These are phyloP conservation scores for Umbelopsis isabellina DNA, from an alignment of 192 early-diverging fungal species.

Conservation along the genomic window DNA sequence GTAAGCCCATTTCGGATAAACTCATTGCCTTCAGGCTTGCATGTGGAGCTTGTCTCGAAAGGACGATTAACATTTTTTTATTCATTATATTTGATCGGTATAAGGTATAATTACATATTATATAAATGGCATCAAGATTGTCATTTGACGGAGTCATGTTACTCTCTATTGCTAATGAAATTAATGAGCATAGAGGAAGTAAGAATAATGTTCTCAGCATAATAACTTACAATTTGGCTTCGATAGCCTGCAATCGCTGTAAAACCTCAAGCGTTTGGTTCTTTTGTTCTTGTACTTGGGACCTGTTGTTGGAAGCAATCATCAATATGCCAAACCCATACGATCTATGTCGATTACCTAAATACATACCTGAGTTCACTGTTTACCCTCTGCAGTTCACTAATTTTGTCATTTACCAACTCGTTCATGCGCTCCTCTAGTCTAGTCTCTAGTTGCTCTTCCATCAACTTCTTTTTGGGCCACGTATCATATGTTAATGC, in stretches of 20 bases:
- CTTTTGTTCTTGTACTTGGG: background rate
- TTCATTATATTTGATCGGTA: background rate
- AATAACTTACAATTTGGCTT: conserved; percentile 31
- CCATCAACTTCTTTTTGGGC: conserved; percentile 19
- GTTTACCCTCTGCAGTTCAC: conserved; percentile 21
- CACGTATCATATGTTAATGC: background rate
- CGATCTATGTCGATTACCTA: background rate
- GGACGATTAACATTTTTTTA: too few species aligned
- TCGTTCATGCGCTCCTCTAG: conserved; percentile 21
- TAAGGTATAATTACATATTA: background rate
- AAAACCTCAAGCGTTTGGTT: background rate
- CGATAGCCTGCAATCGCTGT: conserved; percentile 23
- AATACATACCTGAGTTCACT: background rate
- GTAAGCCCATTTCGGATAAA: too few species aligned
- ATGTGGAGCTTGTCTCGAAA: too few species aligned
- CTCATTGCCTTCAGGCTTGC: too few species aligned
- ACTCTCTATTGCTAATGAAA: background rate
- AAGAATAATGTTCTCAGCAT: conserved; percentile 39
- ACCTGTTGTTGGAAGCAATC: background rate
- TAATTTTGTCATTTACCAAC: conserved; percentile 24
- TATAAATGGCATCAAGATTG: background rate
- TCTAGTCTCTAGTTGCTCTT: conserved; percentile 19
- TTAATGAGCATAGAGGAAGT: background rate
- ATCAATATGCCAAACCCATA: background rate
- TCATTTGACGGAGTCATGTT: background rate